phyloP scores from a whole-genome alignment of 257 asterid genomes.

The Echites panduratus region DNA sequence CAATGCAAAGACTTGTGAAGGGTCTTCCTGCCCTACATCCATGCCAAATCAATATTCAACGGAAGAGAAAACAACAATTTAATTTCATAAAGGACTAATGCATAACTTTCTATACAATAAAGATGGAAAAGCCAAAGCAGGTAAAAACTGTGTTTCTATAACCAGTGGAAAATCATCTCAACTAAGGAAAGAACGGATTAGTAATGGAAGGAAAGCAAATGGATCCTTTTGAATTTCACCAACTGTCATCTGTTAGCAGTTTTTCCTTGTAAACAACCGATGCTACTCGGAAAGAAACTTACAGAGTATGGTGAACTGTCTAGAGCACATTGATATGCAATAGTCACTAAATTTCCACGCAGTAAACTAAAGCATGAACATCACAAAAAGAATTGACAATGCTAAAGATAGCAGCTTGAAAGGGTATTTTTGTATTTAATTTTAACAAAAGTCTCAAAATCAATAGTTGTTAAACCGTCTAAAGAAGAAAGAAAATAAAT shows the following conservation, averaged over 20 bases:
- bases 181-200: not conserved
- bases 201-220: not conserved
- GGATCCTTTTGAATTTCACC: not conserved
- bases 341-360: not conserved
- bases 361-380: not conserved
- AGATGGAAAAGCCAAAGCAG: not conserved
- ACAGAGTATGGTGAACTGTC: not conserved
- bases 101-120: not conserved
- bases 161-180: not conserved
- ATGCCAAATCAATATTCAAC: conserved; percentile 56
- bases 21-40: conserved; percentile 99
- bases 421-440: not conserved
- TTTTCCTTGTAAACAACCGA: not conserved
- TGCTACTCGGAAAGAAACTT: not conserved
- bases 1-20: conserved; percentile 83
- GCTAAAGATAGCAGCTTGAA: not conserved
- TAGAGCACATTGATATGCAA: not conserved
- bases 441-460: not conserved
- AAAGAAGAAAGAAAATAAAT: conserved; percentile 22
- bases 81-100: not conserved
- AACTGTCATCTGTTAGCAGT: not conserved
- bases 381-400: not conserved
- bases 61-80: conserved; percentile 17
- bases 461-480: not conserved
- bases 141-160: not conserved